These are phyloP conservation scores for Lactuca sativa DNA, from an alignment of 129 eudicot species.

Conservation along the genomic window DNA sequence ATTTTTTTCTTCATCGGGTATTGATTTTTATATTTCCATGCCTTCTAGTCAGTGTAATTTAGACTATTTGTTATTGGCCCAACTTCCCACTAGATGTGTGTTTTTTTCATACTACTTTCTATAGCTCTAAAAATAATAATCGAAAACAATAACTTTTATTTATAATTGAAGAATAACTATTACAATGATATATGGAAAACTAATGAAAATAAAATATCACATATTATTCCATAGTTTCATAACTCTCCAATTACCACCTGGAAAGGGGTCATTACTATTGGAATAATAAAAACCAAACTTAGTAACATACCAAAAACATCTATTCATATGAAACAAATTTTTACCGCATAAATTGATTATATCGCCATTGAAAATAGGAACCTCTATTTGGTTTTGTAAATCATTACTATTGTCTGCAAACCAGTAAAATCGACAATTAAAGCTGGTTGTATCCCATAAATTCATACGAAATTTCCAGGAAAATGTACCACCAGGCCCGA, in stretches of 20 bases:
- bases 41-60: too few species aligned
- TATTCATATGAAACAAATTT: too few species aligned
- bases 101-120: too few species aligned
- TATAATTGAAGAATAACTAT: background rate
- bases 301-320: too few species aligned
- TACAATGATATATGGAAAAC: constrained; percentile 1
- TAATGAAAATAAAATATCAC: background rate
- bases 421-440: constrained; percentile 4
- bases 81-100: too few species aligned
- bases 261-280: background rate
- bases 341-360: background rate
- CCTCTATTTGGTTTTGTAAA: background rate
- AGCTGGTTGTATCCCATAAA: background rate
- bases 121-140: too few species aligned
- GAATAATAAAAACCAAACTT: constrained; percentile 14
- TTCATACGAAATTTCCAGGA: constrained; percentile 18
- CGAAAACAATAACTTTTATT: background rate
- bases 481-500: background rate
- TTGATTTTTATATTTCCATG: too few species aligned
- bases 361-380: background rate
- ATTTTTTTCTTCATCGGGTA: too few species aligned
- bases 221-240: background rate
- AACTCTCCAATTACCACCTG: background rate
- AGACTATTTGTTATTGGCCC: too few species aligned
- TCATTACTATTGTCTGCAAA: background rate